Evolutionary conservation across 441 rosid genomes (phyloP).

Genomic region (Arabidopsis hybrid): DNA sequence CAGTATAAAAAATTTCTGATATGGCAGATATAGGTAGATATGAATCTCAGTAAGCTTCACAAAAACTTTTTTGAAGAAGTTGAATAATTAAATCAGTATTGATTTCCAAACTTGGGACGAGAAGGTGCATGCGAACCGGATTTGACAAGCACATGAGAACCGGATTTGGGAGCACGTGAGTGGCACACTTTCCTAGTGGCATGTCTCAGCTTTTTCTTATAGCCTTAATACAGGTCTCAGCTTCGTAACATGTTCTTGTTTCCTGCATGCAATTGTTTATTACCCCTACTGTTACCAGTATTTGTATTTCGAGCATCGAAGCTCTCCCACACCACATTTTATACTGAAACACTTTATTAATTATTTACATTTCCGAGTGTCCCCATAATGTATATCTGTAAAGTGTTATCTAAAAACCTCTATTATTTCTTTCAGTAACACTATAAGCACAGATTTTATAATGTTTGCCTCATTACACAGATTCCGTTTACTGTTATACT

Average conservation of each 20-base stretch:
- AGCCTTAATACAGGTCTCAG: no score
- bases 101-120: slow-evolving; percentile 31
- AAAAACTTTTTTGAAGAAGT: neutral
- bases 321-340: slow-evolving; percentile 1
- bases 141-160: slow-evolving; percentile 41
- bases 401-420: neutral
- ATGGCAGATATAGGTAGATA: slow-evolving; percentile 29
- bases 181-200: slow-evolving; percentile 41
- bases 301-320: slow-evolving; percentile 24
- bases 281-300: neutral
- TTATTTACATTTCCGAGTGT: neutral
- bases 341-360: neutral
- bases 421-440: neutral
- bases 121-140: slow-evolving; percentile 39
- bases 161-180: slow-evolving; percentile 40
- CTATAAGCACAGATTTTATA: no score
- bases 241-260: slow-evolving; percentile 40
- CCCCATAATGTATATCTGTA: neutral
- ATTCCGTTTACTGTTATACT: neutral
- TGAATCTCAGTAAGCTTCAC: neutral
- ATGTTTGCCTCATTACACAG: no score
- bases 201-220: slow-evolving; percentile 40
- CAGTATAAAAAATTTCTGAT: neutral
- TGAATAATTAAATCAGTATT: slow-evolving; percentile 2
- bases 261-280: slow-evolving; percentile 35